Percentiles rank a stretch among this genome's conserved stretches.
These are phyloP conservation scores for Musa schizocarpa DNA, from an alignment of 176 grass and related monocot species.

Conservation along the genomic window DNA sequence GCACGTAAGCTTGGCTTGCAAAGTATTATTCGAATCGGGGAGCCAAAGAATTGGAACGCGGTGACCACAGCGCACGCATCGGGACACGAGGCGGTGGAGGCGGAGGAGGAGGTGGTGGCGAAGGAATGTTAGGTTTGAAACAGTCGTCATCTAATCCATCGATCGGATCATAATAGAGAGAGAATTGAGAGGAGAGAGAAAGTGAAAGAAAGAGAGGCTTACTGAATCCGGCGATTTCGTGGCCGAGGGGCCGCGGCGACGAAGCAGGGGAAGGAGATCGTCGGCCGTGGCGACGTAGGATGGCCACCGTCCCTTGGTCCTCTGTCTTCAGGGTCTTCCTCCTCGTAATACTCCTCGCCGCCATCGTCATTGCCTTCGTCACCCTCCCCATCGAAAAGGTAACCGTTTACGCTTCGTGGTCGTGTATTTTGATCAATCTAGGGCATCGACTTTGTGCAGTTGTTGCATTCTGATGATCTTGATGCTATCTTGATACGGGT, in stretches of 20 bases:
- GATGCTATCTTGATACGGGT: too few species aligned
- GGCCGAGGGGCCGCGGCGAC: constrained; percentile 29
- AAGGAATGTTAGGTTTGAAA: neutral
- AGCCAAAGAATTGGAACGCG: neutral
- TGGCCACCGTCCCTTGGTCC: constrained; percentile 75
- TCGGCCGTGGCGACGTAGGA: constrained; percentile 57
- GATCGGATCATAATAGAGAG: neutral
- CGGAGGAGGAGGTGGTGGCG: neutral
- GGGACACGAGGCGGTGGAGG: neutral
- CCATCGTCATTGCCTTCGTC: constrained; percentile 49
- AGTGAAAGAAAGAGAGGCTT: neutral
- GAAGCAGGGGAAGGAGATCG: constrained; percentile 43
- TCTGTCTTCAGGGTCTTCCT: constrained; percentile 52
- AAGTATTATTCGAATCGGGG: neutral
- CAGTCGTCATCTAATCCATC: neutral
- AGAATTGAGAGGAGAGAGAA: neutral
- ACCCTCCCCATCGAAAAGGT: constrained; percentile 96
- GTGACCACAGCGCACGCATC: neutral
- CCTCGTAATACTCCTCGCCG: constrained; percentile 46
- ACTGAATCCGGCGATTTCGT: constrained; percentile 11
- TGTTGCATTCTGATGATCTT: too few species aligned
- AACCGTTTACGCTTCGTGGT: too few species aligned
- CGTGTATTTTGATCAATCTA: too few species aligned
- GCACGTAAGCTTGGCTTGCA: neutral
- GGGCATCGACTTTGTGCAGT: too few species aligned